These are phyloP conservation scores for Aureobasidium subglaciale DNA, from an alignment of 2,329 filamentous ascomycete genomes.

Conservation along the genomic window DNA sequence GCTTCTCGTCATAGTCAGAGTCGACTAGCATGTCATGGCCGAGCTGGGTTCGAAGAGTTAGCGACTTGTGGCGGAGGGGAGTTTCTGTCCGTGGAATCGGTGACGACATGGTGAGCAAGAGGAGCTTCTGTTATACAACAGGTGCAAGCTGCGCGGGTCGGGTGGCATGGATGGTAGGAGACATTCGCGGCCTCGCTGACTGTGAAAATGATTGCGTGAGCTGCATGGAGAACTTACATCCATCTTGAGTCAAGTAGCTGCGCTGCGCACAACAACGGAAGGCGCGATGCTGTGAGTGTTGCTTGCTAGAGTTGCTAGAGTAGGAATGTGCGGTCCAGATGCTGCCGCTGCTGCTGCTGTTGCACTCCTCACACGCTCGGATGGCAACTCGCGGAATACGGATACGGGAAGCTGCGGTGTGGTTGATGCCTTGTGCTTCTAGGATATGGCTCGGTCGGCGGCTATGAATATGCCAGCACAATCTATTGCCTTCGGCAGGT, in stretches of 20 bases:
- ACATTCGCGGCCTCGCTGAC: neutral
- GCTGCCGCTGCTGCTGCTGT: constrained; percentile 9
- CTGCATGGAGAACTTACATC: constrained; percentile 6
- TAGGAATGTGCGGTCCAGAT: constrained; percentile 11
- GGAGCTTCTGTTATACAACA: constrained; percentile 9
- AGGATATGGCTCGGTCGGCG: neutral
- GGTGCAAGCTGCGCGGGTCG: neutral
- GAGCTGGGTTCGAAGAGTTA: constrained; percentile 35
- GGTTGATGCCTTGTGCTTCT: neutral
- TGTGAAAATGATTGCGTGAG: neutral
- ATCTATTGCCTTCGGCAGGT: constrained; percentile 6
- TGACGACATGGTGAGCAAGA: constrained; percentile 1
- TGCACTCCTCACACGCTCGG: neutral
- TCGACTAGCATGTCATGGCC: constrained; percentile 59
- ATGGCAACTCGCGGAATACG: neutral
- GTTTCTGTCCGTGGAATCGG: neutral
- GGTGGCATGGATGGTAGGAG: neutral
- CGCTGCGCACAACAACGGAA: neutral
- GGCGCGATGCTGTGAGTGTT: constrained; percentile 1
- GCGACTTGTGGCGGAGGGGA: neutral
- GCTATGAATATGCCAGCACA: constrained; percentile 4
- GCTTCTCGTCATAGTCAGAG: constrained; percentile 55
- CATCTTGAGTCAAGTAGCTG: constrained; percentile 4
- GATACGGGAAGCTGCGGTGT: neutral
- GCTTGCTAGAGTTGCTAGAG: neutral